Percentiles rank a stretch among this genome's conserved stretches.
phyloP scores from a whole-genome alignment of 192 early-diverging fungal genomes.

The Coemansia sp. region DNA sequence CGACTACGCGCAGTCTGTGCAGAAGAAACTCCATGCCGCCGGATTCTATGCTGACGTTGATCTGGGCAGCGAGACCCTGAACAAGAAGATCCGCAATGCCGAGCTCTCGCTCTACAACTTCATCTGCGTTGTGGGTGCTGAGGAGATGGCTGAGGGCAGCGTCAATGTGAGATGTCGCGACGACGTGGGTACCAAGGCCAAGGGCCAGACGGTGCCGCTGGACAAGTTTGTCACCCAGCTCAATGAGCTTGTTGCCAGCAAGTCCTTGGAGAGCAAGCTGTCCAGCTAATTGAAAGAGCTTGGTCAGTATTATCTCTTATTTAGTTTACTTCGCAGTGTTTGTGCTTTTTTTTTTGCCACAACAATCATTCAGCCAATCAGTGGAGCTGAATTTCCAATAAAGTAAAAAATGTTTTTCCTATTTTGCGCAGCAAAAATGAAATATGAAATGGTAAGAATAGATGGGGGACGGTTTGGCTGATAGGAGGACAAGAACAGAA shows the following conservation, averaged over 20 bases:
- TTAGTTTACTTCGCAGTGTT: too few species aligned
- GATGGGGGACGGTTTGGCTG: too few species aligned
- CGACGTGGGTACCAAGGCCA: conserved; percentile 77
- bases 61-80: conserved; percentile 80
- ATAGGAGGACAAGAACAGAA: too few species aligned
- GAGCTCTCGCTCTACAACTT: conserved; percentile 96
- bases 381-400: too few species aligned
- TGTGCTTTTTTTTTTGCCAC: neutral
- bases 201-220: conserved; percentile 77
- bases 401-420: too few species aligned
- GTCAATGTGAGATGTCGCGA: conserved; percentile 94
- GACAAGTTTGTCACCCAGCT: conserved; percentile 72
- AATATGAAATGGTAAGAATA: neutral
- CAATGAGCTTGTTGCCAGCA: conserved; percentile 66
- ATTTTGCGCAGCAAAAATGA: neutral
- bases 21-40: conserved; percentile 64
- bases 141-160: conserved; percentile 72
- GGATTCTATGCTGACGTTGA: conserved; percentile 89
- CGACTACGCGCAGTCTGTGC: conserved; percentile 80
- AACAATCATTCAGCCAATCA: neutral
- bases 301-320: too few species aligned
- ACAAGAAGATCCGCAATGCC: conserved; percentile 98
- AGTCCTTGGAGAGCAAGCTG: conserved; percentile 61
- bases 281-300: conserved; percentile 12
- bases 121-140: conserved; percentile 91